These are phyloP conservation scores for Globisporangium takayamanum DNA, from an alignment of 352 stramenopile species.

Conservation along the genomic window DNA sequence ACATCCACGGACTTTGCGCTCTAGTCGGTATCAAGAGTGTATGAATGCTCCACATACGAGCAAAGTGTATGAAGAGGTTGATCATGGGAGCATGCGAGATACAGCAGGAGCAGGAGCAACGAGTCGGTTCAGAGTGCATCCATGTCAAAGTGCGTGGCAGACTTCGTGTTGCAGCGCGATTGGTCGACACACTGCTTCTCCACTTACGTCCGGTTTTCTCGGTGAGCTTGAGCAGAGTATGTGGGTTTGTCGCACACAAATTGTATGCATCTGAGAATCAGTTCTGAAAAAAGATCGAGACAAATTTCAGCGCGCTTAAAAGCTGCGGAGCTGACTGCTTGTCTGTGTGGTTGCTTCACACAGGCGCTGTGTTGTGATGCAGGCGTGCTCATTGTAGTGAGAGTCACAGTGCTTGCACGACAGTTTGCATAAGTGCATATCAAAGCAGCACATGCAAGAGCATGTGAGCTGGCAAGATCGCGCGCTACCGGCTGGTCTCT, in stretches of 20 bases:
- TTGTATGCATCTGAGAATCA: not conserved
- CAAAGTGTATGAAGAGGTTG: no score
- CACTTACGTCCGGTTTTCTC: not conserved
- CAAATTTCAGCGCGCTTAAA: constrained; percentile 26
- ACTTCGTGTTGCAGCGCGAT: no score
- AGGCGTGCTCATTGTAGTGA: no score
- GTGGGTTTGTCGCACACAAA: no score
- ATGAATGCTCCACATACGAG: not conserved
- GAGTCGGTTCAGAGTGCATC: not conserved
- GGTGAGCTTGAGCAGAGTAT: not conserved
- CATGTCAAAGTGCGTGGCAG: no score
- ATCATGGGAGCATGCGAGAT: no score
- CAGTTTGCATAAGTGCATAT: no score
- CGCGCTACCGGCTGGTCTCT: not conserved
- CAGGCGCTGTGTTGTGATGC: no score
- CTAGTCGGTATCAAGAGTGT: constrained; percentile 2
- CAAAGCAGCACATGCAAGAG: not conserved
- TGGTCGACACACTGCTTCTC: no score
- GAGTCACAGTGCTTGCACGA: no score
- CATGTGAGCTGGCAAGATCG: not conserved
- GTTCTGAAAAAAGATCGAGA: not conserved
- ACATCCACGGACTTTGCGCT: constrained; percentile 38
- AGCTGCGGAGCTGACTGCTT: not conserved
- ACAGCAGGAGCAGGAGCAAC: no score
- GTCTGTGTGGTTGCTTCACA: no score